phyloP scores from a whole-genome alignment of 768 basidiomycete species.

The Coprinopsis marcescibilis region DNA sequence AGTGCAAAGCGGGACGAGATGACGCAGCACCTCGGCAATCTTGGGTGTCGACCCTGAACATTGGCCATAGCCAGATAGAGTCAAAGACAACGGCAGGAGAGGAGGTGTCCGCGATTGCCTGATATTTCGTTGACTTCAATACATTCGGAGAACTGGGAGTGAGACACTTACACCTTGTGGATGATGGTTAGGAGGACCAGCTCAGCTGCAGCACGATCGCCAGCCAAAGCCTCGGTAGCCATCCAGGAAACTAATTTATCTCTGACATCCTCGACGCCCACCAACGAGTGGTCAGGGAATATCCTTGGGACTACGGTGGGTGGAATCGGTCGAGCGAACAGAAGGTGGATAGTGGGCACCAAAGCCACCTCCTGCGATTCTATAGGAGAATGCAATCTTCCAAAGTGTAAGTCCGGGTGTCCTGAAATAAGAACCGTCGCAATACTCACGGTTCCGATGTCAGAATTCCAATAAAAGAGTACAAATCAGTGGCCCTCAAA shows the following conservation, averaged over 20 bases:
- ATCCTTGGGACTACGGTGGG: conserved; percentile 32
- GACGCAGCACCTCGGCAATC: conserved; percentile 48
- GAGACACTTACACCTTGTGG: conserved; percentile 53
- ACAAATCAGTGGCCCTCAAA: conserved; percentile 56
- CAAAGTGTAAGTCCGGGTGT: neutral
- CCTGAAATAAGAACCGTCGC: conserved; percentile 9
- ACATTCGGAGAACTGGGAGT: neutral
- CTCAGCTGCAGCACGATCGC: conserved; percentile 66
- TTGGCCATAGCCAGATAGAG: conserved; percentile 54
- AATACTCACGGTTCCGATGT: conserved; percentile 57
- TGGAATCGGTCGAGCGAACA: conserved; percentile 44
- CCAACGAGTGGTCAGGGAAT: conserved; percentile 25
- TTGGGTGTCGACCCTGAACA: conserved; percentile 34
- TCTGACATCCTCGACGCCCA: conserved; percentile 27
- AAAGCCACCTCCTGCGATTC: conserved; percentile 31
- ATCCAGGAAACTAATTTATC: conserved; percentile 67
- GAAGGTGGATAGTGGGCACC: conserved; percentile 66
- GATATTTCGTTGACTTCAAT: conserved; percentile 7
- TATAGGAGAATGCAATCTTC: conserved; percentile 35
- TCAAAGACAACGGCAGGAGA: conserved; percentile 62
- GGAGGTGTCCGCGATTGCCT: conserved; percentile 67
- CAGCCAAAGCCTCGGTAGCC: conserved; percentile 60
- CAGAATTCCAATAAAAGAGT: conserved; percentile 70
- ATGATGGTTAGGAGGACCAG: conserved; percentile 63
- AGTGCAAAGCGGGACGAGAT: conserved; percentile 52